Evolutionary conservation across 805 yeast species (phyloP).

Genomic region (Ogataea zsoltii): DNA sequence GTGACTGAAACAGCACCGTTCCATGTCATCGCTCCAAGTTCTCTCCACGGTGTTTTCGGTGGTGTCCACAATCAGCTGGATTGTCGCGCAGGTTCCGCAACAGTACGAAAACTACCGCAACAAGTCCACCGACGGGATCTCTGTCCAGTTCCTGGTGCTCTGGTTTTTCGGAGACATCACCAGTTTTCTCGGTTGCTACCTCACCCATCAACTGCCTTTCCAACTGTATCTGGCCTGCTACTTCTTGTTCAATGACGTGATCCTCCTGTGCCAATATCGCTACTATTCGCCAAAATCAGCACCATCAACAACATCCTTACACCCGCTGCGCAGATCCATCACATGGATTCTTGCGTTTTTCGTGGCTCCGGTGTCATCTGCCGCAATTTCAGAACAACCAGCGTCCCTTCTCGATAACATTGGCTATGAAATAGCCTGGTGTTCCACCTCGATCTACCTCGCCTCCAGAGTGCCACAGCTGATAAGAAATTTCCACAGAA

Average conservation of each 20-base stretch:
- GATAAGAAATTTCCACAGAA: conserved; percentile 69
- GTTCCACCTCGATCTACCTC: conserved; percentile 72
- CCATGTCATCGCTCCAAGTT: conserved; percentile 1
- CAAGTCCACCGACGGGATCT: conserved; percentile 35
- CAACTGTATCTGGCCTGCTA: conserved; percentile 73
- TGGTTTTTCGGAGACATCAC: conserved; percentile 38
- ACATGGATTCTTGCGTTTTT: neutral
- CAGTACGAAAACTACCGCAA: conserved; percentile 33
- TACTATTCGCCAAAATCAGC: conserved; percentile 53
- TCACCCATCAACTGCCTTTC: conserved; percentile 79
- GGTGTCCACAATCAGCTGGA: conserved; percentile 36
- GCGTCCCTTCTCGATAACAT: conserved; percentile 1
- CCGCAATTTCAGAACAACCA: conserved; percentile 2
- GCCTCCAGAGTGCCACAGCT: conserved; percentile 85
- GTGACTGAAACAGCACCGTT: neutral
- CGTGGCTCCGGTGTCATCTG: conserved; percentile 32
- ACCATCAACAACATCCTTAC: too few species aligned
- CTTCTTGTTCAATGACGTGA: conserved; percentile 68
- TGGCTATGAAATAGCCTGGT: conserved; percentile 66
- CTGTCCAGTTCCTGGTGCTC: conserved; percentile 31
- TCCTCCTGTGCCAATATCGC: conserved; percentile 69
- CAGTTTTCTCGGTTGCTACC: conserved; percentile 62
- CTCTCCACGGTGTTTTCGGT: conserved; percentile 27
- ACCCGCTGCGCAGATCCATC: neutral
- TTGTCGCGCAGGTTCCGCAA: conserved; percentile 39